Evolutionary conservation across 352 stramenopile species (phyloP).

Genomic region (Detonula confervacea): DNA sequence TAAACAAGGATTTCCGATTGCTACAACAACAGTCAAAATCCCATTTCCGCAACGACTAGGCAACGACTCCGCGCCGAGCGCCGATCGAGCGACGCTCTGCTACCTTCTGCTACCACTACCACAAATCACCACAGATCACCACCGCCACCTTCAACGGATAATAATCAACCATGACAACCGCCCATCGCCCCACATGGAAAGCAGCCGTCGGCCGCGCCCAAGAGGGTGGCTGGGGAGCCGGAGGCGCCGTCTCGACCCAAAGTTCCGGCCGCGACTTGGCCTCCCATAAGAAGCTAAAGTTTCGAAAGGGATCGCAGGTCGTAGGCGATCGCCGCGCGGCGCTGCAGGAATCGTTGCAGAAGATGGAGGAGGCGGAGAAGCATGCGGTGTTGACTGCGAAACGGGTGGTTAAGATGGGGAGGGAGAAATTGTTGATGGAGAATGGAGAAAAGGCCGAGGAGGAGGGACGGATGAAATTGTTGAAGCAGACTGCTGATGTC

Average conservation of each 20-base stretch:
- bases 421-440: conserved; percentile 58
- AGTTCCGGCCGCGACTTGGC: conserved; percentile 61
- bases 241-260: conserved; percentile 60
- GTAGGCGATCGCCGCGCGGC: conserved; percentile 51
- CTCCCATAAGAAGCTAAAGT: conserved; percentile 84
- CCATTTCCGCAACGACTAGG: too few species aligned
- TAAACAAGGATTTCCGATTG: too few species aligned
- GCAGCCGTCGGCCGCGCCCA: conserved; percentile 78
- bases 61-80: too few species aligned
- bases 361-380: conserved; percentile 77
- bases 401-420: conserved; percentile 52
- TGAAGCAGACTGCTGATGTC: conserved; percentile 82
- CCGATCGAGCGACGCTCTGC: too few species aligned
- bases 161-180: conserved; percentile 81
- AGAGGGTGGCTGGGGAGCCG: conserved; percentile 79
- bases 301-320: conserved; percentile 62
- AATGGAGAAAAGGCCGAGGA: conserved; percentile 62
- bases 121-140: too few species aligned
- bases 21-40: too few species aligned
- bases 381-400: conserved; percentile 43
- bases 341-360: conserved; percentile 68
- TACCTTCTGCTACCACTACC: too few species aligned
- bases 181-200: conserved; percentile 87
- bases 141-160: too few species aligned
- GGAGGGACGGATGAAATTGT: conserved; percentile 68